Conservation (phyloP, 176 grass and related monocot species). For the Elaeis guineensis region DNA sequence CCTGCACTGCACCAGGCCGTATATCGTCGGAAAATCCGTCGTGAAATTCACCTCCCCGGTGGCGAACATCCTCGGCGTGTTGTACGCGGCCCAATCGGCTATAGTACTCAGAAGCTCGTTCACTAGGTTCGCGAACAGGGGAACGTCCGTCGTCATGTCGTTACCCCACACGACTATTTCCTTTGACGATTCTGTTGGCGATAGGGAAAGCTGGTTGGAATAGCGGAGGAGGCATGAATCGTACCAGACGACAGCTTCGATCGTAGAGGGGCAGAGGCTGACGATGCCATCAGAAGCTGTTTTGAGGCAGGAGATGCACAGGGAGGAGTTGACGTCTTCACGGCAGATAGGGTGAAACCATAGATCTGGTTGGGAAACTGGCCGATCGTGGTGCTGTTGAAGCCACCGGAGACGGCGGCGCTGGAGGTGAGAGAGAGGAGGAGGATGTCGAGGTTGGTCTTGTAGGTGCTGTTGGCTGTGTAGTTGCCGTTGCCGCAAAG, state of each 20-base stretch:
- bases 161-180: rapidly evolving
- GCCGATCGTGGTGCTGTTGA: not conserved
- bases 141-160: not conserved
- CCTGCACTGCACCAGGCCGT: slow-evolving; percentile 46
- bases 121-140: slow-evolving; percentile 10
- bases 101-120: slow-evolving; percentile 25
- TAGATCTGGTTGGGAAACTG: slow-evolving; percentile 1
- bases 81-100: slow-evolving; percentile 4
- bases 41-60: slow-evolving; percentile 24
- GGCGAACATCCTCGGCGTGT: slow-evolving; percentile 18
- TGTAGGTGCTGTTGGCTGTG: slow-evolving; percentile 22
- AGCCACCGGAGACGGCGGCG: slow-evolving; percentile 14
- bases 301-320: slow-evolving; percentile 37
- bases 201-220: slow-evolving; percentile 25
- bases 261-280: slow-evolving; percentile 5
- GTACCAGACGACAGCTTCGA: slow-evolving; percentile 23
- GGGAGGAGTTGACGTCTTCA: slow-evolving; percentile 17
- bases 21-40: slow-evolving; percentile 16
- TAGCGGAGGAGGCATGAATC: slow-evolving; percentile 42
- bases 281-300: not conserved
- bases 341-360: slow-evolving; percentile 43
- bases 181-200: slow-evolving; percentile 14
- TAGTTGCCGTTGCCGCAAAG: slow-evolving; percentile 22
- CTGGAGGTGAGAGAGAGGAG: not conserved
- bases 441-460: slow-evolving; percentile 18